Percentiles rank a stretch among this genome's conserved stretches.
These are phyloP conservation scores for Penicillium soppii DNA, from an alignment of 495 filamentous ascomycete genomes.

Conservation along the genomic window DNA sequence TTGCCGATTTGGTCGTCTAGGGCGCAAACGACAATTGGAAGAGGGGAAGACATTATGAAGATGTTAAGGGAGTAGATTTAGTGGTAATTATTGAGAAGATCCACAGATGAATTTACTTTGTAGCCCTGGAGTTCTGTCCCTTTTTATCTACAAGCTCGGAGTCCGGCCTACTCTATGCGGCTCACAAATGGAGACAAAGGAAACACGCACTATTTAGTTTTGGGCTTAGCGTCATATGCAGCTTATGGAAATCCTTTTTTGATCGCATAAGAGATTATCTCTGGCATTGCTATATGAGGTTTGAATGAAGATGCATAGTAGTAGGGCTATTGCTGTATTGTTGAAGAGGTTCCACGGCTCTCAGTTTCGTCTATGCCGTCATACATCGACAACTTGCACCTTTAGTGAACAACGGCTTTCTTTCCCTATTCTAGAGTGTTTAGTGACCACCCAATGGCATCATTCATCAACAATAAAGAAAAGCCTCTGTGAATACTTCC, in stretches of 20 bases:
- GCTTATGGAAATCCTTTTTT: background rate
- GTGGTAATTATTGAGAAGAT: too few relatives aligned
- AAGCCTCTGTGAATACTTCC: background rate
- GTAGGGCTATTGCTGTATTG: too few relatives aligned
- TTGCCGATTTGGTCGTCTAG: constrained; percentile 24
- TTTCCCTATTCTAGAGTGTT: too few relatives aligned
- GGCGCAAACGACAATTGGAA: constrained; percentile 24
- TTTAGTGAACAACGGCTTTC: too few relatives aligned
- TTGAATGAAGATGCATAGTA: too few relatives aligned
- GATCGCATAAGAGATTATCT: too few relatives aligned
- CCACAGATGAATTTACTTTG: too few relatives aligned
- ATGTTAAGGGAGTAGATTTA: too few relatives aligned
- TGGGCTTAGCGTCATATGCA: background rate
- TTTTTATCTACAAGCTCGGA: constrained; percentile 3
- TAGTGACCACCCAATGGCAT: constrained; percentile 4
- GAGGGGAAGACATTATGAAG: constrained; percentile 11
- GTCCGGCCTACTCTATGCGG: constrained; percentile 1
- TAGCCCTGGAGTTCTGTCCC: background rate
- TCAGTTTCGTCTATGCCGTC: too few relatives aligned
- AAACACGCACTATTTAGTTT: background rate
- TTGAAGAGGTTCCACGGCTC: too few relatives aligned
- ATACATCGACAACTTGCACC: too few relatives aligned
- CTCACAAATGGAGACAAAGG: background rate
- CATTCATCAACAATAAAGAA: constrained; percentile 5
- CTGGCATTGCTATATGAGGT: too few relatives aligned